Evolutionary conservation across 495 filamentous ascomycete genomes (phyloP).

Genomic region (Penicillium bialowiezense): DNA sequence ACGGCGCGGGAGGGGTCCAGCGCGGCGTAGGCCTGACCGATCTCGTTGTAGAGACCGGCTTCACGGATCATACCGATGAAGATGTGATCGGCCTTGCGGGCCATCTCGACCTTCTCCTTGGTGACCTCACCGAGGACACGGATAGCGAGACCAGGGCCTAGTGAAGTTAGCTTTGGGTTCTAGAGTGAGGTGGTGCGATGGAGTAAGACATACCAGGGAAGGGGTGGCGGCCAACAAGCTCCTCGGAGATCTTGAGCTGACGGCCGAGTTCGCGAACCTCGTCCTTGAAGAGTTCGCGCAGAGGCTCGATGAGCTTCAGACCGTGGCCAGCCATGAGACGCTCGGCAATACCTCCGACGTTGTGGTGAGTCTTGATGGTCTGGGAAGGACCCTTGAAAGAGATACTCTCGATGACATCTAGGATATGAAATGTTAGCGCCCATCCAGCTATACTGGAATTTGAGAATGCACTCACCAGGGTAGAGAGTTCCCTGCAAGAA

Average conservation of each 20-base stretch:
- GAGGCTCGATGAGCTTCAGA: slow-evolving; percentile 73
- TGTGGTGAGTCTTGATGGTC: slow-evolving; percentile 86
- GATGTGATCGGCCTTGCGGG: slow-evolving; percentile 73
- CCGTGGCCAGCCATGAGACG: too few relatives aligned
- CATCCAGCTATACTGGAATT: background rate
- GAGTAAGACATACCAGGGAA: slow-evolving; percentile 60
- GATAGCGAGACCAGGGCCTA: slow-evolving; percentile 75
- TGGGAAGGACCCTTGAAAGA: slow-evolving; percentile 77
- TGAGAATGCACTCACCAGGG: slow-evolving; percentile 33
- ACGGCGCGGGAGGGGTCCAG: slow-evolving; percentile 61
- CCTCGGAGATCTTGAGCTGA: slow-evolving; percentile 70
- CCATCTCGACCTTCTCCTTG: slow-evolving; percentile 72
- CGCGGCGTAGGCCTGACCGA: slow-evolving; percentile 61
- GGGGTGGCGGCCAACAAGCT: slow-evolving; percentile 80
- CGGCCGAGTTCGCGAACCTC: slow-evolving; percentile 74
- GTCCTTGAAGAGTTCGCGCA: slow-evolving; percentile 80
- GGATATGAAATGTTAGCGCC: slow-evolving; percentile 27
- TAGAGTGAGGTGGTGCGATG: too few relatives aligned
- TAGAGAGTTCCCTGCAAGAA: slow-evolving; percentile 82
- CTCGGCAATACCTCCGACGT: slow-evolving; percentile 65
- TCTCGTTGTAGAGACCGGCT: slow-evolving; percentile 76
- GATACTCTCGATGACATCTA: slow-evolving; percentile 77
- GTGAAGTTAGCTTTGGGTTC: slow-evolving; percentile 31
- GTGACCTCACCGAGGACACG: slow-evolving; percentile 89
- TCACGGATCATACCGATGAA: slow-evolving; percentile 85